These are phyloP conservation scores for Cryptosporidium baileyi DNA, from an alignment of 169 alveolate genomes.

Conservation along the genomic window DNA sequence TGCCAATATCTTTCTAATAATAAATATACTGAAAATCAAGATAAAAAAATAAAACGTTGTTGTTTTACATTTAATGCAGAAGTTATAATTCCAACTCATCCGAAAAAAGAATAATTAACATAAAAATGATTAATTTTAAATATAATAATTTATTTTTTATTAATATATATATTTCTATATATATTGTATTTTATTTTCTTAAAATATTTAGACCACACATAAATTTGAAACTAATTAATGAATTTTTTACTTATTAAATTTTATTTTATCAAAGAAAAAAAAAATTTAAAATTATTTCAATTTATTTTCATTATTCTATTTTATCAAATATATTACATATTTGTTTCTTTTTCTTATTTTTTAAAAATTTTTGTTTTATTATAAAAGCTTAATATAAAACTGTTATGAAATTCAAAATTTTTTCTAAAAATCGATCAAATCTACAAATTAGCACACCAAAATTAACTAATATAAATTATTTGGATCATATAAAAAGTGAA, in stretches of 20 bases:
- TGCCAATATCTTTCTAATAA: not conserved
- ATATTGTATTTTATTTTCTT: not conserved
- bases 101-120: constrained; percentile 3
- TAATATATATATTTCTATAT: not conserved
- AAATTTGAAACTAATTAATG: not conserved
- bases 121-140: no score
- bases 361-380: no score
- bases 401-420: constrained; percentile 35
- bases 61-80: not conserved
- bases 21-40: not conserved
- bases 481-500: constrained; percentile 1
- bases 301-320: no score
- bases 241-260: not conserved
- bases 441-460: constrained; percentile 34
- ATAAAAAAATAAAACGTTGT: not conserved
- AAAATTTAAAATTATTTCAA: not conserved
- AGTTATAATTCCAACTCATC: not conserved
- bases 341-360: no score
- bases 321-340: no score
- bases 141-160: no score
- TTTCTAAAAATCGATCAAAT: constrained; percentile 9
- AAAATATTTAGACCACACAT: not conserved
- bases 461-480: not conserved
- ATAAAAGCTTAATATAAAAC: no score
- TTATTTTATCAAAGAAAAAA: not conserved